Conservation (phyloP, 352 stramenopile genomes). For the Phytophthora pisi region DNA sequence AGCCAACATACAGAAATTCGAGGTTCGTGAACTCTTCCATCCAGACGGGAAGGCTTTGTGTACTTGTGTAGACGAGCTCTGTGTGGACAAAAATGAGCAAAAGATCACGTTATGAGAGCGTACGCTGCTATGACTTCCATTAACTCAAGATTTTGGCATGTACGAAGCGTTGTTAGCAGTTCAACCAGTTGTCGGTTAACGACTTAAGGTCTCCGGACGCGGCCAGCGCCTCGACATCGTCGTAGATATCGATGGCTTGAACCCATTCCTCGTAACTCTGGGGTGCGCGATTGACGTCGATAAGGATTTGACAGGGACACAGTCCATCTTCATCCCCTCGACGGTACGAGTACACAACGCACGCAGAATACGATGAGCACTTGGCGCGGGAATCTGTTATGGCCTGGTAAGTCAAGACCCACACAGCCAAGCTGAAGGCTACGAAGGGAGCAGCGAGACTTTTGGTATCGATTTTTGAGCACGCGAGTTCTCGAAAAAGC, state of each 20-base stretch:
- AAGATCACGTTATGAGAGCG: no score
- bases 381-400: not conserved
- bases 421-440: not conserved
- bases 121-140: constrained; percentile 11
- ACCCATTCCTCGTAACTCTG: constrained; percentile 17
- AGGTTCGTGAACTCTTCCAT: constrained; percentile 16
- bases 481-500: no score
- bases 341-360: constrained; percentile 15
- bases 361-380: constrained; percentile 5
- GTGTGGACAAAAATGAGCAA: no score
- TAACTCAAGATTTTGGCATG: constrained; percentile 6
- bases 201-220: constrained; percentile 19
- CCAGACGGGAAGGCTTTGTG: constrained; percentile 17
- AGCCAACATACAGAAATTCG: constrained; percentile 21
- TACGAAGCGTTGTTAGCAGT: constrained; percentile 11
- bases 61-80: constrained; percentile 18
- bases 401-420: not conserved
- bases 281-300: constrained; percentile 15
- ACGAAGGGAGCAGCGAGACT: constrained; percentile 5
- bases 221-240: constrained; percentile 13
- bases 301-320: constrained; percentile 15
- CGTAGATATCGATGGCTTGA: constrained; percentile 6
- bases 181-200: constrained; percentile 18
- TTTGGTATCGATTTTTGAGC: constrained; percentile 11
- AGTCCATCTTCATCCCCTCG: not conserved